These are phyloP conservation scores for Penicillium brasilianum DNA, from an alignment of 2,329 filamentous ascomycete genomes.

Conservation along the genomic window DNA sequence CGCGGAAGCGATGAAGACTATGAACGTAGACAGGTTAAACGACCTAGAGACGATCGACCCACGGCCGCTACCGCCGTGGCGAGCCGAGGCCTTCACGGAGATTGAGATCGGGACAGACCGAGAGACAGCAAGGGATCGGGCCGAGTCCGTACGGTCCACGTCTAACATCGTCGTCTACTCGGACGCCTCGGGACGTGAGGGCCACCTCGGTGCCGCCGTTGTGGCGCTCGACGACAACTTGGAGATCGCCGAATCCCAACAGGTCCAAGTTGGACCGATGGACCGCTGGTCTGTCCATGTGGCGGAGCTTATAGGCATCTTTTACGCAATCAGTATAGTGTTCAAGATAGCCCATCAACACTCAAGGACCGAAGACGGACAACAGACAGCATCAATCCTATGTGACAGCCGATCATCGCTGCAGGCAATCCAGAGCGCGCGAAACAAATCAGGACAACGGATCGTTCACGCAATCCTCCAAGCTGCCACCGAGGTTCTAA, in stretches of 20 bases:
- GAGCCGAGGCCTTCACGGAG: constrained; percentile 24
- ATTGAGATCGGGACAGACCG: constrained; percentile 32
- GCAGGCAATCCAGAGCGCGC: constrained; percentile 18
- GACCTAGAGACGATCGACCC: constrained; percentile 35
- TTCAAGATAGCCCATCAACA: constrained; percentile 14
- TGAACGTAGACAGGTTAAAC: constrained; percentile 21
- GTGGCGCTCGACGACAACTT: constrained; percentile 7
- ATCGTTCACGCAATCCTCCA: constrained; percentile 28
- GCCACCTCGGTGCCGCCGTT: constrained; percentile 24
- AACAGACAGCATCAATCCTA: background rate
- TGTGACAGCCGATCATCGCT: background rate
- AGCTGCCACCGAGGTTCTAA: constrained; percentile 19
- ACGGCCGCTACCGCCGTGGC: constrained; percentile 29
- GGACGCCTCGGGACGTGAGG: constrained; percentile 25
- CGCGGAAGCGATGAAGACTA: constrained; percentile 24
- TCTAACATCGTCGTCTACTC: constrained; percentile 24
- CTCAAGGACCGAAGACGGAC: background rate
- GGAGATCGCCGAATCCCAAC: constrained; percentile 10
- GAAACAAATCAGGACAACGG: constrained; percentile 27
- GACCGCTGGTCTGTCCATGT: constrained; percentile 32
- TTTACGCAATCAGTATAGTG: constrained; percentile 25
- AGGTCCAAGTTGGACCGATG: constrained; percentile 23
- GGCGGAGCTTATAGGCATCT: no score
- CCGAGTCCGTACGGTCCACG: constrained; percentile 14
- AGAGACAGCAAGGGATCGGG: constrained; percentile 26